Evolutionary conservation across 2,329 filamentous ascomycete genomes (phyloP).

Genomic region (Colletotrichum melonis): DNA sequence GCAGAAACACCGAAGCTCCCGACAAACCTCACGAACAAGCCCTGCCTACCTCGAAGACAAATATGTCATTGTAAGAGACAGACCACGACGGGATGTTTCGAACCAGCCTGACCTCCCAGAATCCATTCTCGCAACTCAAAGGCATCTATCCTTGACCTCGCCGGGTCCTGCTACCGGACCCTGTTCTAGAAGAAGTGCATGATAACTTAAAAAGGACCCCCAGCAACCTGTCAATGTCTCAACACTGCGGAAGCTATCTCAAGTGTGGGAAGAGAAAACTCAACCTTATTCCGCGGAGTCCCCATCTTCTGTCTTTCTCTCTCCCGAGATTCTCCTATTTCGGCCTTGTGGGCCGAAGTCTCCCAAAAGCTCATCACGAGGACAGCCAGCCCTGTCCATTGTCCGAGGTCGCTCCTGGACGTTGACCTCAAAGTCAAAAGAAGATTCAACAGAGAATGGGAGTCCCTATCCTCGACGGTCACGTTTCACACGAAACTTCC

Average conservation of each 20-base stretch:
- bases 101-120: not conserved
- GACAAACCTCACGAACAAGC: not conserved
- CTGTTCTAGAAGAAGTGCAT: slow-evolving; percentile 23
- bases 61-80: not conserved
- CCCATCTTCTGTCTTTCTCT: not conserved
- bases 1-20: slow-evolving; percentile 22
- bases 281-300: slow-evolving; percentile 4
- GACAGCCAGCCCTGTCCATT: not conserved
- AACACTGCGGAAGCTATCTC: slow-evolving; percentile 3
- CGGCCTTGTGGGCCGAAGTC: slow-evolving; percentile 8
- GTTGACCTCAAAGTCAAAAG: slow-evolving; percentile 12
- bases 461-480: slow-evolving; percentile 5
- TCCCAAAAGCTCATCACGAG: not conserved
- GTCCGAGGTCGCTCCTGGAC: slow-evolving; percentile 19
- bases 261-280: not conserved
- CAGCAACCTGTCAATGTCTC: slow-evolving; percentile 30
- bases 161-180: not conserved
- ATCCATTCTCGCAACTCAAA: slow-evolving; percentile 4
- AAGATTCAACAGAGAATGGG: not conserved
- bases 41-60: not conserved
- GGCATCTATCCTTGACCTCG: not conserved
- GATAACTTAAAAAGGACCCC: slow-evolving; percentile 8
- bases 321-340: not conserved
- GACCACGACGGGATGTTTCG: not conserved
- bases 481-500: slow-evolving; percentile 24